Percentiles rank a stretch among this genome's conserved stretches.
Conservation (phyloP, 441 rosid genomes). For the Adansonia grandidieri region DNA sequence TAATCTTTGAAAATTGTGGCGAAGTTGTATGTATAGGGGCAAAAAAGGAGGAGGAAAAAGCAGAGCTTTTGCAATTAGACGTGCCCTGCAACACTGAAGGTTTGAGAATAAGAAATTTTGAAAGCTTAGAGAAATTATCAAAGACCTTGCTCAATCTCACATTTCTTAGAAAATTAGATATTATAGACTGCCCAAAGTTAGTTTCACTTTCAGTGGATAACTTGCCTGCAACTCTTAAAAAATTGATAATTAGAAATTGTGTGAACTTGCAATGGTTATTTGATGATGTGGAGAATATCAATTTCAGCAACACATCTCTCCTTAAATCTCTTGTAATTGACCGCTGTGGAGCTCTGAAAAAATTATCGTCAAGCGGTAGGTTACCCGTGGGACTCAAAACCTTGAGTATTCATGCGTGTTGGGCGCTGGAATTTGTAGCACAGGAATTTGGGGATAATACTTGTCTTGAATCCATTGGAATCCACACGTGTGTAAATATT, state of each 20-base stretch:
- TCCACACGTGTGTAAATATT: too few species aligned
- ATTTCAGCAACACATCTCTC: neutral
- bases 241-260: neutral
- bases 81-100: neutral
- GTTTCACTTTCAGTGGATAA: neutral
- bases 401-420: neutral
- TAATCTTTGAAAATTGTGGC: neutral
- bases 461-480: too few species aligned
- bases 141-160: neutral
- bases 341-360: neutral
- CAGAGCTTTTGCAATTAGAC: neutral
- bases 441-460: too few species aligned
- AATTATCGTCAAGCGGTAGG: neutral
- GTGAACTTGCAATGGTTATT: neutral
- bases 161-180: neutral
- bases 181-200: neutral
- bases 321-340: neutral
- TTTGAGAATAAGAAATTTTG: neutral
- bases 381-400: neutral
- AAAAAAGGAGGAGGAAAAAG: neutral
- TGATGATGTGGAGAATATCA: neutral
- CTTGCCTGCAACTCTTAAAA: neutral
- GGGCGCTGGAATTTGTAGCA: too few species aligned
- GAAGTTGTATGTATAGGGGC: neutral
- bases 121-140: neutral